Conservation (phyloP, 352 stramenopile species). For the Pseudoperonospora humuli region DNA sequence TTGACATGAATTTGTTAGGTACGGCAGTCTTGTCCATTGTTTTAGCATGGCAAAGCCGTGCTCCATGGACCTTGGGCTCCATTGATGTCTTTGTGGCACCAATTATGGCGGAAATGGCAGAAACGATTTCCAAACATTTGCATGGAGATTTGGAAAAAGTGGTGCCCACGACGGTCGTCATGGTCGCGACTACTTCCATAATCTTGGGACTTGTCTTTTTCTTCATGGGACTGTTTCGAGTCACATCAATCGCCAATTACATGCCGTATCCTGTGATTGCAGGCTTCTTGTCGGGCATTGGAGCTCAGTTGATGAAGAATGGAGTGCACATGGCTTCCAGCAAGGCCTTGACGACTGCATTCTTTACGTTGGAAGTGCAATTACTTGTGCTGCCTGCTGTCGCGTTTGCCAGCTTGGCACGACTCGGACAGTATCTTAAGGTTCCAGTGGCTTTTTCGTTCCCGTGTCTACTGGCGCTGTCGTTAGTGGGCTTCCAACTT, state of each 20-base stretch:
- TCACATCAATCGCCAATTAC: conserved; percentile 79
- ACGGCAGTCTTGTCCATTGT: conserved; percentile 62
- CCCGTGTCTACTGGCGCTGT: conserved; percentile 49
- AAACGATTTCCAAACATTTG: conserved; percentile 52
- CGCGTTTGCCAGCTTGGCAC: conserved; percentile 44
- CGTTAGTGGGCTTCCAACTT: conserved; percentile 54
- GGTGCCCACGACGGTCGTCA: conserved; percentile 64
- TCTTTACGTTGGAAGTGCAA: conserved; percentile 55
- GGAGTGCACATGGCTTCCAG: conserved; percentile 71
- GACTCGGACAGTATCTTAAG: conserved; percentile 50
- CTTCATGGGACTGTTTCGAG: conserved; percentile 54
- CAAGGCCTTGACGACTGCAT: conserved; percentile 37
- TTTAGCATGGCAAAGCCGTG: conserved; percentile 63
- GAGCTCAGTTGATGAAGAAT: conserved; percentile 69
- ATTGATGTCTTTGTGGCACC: conserved; percentile 79
- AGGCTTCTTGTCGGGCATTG: conserved; percentile 73
- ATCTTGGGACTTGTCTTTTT: conserved; percentile 58
- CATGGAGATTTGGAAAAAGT: conserved; percentile 52
- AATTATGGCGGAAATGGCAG: conserved; percentile 66
- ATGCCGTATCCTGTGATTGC: conserved; percentile 81
- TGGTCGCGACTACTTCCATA: conserved; percentile 60
- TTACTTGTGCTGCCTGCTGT: conserved; percentile 49
- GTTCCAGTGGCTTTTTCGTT: conserved; percentile 67
- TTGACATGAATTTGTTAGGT: conserved; percentile 79
- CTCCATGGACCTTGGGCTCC: conserved; percentile 63